These are phyloP conservation scores for Microcyclospora pomicola DNA, from an alignment of 2,329 filamentous ascomycete species.

Conservation along the genomic window DNA sequence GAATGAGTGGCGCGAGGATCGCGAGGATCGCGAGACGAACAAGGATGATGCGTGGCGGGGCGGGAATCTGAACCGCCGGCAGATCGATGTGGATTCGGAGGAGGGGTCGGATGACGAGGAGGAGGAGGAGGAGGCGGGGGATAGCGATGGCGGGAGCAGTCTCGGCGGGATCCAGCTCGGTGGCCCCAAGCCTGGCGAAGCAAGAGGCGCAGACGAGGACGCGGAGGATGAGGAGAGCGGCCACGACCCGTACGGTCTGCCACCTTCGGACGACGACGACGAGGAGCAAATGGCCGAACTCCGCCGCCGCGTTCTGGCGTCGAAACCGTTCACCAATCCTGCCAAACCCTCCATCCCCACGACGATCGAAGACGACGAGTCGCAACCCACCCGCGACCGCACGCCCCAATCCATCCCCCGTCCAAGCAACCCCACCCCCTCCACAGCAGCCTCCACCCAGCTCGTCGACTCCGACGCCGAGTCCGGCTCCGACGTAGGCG, in stretches of 20 bases:
- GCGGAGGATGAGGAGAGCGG: constrained; percentile 32
- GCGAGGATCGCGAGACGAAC: constrained; percentile 47
- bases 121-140: constrained; percentile 13
- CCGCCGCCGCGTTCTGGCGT: constrained; percentile 74
- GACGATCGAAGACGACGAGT: constrained; percentile 25
- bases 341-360: constrained; percentile 10
- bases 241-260: constrained; percentile 59
- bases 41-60: constrained; percentile 73
- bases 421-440: constrained; percentile 37
- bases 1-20: constrained; percentile 70
- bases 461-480: constrained; percentile 48
- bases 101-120: constrained; percentile 36
- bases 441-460: constrained; percentile 21
- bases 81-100: constrained; percentile 36
- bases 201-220: constrained; percentile 26
- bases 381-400: constrained; percentile 23
- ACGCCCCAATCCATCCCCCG: constrained; percentile 50
- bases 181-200: constrained; percentile 38
- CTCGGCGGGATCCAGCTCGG: constrained; percentile 23
- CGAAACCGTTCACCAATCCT: constrained; percentile 68
- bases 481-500: constrained; percentile 56
- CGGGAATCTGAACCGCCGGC: constrained; percentile 68
- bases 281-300: constrained; percentile 91
- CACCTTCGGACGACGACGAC: constrained; percentile 67
- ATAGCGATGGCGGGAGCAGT: constrained; percentile 20